A percentile compares a stretch with the other conserved stretches of the same genome.
Evolutionary conservation across 306 rosid genomes (phyloP).

Genomic region (Macrotyloma uniflorum): DNA sequence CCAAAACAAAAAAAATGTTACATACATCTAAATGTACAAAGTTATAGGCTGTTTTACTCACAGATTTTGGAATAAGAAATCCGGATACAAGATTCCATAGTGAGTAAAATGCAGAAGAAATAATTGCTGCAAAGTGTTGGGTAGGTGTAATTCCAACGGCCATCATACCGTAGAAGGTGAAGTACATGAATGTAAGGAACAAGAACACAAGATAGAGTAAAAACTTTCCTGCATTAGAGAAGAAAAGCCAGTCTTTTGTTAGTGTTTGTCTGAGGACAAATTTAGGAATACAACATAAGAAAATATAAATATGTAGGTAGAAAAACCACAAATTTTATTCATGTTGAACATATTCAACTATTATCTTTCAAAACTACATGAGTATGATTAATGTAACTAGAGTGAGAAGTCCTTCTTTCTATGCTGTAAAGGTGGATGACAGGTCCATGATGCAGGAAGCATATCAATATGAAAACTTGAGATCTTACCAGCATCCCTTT

Average conservation of each 20-base stretch:
- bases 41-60: conserved; percentile 38
- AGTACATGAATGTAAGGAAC: conserved; percentile 84
- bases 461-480: neutral
- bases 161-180: conserved; percentile 85
- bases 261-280: neutral
- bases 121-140: conserved; percentile 62
- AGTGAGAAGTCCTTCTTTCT: neutral
- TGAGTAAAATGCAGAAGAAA: conserved; percentile 87
- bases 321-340: neutral
- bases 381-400: neutral
- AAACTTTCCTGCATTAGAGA: conserved; percentile 62
- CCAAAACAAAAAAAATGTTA: neutral
- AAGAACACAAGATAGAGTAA: conserved; percentile 57
- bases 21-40: neutral
- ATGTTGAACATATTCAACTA: neutral
- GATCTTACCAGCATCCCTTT: conserved; percentile 54
- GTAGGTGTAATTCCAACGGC: conserved; percentile 80
- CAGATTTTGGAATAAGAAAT: conserved; percentile 75
- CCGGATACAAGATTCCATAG: conserved; percentile 87
- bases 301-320: neutral
- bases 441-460: neutral
- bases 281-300: neutral
- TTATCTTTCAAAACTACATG: neutral
- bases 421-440: neutral
- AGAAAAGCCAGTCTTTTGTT: neutral